Evolutionary conservation across 345 rosid genomes (phyloP).

Genomic region (Mangifera indica): DNA sequence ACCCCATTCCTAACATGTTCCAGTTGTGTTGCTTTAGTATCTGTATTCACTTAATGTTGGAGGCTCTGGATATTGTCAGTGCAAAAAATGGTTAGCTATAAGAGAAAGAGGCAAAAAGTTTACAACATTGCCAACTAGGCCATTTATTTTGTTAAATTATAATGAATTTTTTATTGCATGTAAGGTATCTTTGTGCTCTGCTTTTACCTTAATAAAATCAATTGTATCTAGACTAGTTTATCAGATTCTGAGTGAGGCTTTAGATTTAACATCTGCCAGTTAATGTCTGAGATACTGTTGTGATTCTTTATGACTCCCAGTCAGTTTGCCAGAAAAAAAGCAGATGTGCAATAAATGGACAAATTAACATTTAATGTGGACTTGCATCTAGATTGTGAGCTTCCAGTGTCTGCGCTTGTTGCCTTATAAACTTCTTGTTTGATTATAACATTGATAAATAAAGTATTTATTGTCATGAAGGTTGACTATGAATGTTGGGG

Average conservation of each 20-base stretch:
- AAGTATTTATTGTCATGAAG: not conserved
- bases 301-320: not conserved
- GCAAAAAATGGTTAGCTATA: not conserved
- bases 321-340: not conserved
- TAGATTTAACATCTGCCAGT: not conserved
- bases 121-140: not conserved
- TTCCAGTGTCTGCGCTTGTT: not conserved
- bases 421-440: too few relatives aligned
- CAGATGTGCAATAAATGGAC: not conserved
- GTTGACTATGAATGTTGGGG: conserved; percentile 2
- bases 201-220: not conserved
- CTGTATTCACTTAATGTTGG: not conserved
- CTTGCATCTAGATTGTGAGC: not conserved
- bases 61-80: not conserved
- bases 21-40: not conserved
- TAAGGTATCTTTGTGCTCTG: not conserved
- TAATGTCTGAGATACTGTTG: not conserved
- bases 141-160: not conserved
- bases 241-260: not conserved
- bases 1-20: not conserved
- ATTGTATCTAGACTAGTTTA: not conserved
- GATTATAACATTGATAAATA: not conserved
- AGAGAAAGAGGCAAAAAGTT: not conserved
- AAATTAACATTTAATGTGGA: not conserved
- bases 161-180: not conserved